These are phyloP conservation scores for Cercospora sp. DNA, from an alignment of 2,329 filamentous ascomycete genomes.

Conservation along the genomic window DNA sequence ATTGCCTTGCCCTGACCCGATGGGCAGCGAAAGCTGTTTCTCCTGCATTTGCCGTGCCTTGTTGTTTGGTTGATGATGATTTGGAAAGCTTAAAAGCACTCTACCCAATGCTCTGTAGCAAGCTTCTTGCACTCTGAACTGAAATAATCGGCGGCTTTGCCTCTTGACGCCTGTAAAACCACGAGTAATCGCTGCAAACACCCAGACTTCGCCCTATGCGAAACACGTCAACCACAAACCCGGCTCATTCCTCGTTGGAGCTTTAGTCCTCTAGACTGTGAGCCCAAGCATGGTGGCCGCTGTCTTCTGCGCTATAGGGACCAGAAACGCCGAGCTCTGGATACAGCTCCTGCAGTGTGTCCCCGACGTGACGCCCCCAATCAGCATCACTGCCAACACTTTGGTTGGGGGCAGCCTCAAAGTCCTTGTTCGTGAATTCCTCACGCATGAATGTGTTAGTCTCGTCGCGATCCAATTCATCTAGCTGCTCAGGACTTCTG, in stretches of 20 bases:
- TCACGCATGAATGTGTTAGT: background rate
- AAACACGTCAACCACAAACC: background rate
- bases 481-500: background rate
- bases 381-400: background rate
- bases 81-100: background rate
- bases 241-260: background rate
- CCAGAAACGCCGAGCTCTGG: background rate
- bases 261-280: background rate
- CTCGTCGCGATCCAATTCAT: background rate
- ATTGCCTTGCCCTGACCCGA: background rate
- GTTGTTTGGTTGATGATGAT: background rate
- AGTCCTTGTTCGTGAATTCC: background rate
- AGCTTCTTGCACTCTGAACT: background rate
- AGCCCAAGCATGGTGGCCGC: background rate
- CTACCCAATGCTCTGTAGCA: background rate
- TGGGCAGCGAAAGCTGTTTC: background rate
- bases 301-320: background rate
- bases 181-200: background rate
- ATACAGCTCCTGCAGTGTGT: background rate
- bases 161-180: background rate
- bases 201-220: background rate
- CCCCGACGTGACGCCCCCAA: background rate
- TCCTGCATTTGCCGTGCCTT: background rate
- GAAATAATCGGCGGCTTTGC: background rate
- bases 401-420: background rate